Base-by-base conservation (phyloP, 148 eudicot species). In the Rhododendron molle region DNA sequence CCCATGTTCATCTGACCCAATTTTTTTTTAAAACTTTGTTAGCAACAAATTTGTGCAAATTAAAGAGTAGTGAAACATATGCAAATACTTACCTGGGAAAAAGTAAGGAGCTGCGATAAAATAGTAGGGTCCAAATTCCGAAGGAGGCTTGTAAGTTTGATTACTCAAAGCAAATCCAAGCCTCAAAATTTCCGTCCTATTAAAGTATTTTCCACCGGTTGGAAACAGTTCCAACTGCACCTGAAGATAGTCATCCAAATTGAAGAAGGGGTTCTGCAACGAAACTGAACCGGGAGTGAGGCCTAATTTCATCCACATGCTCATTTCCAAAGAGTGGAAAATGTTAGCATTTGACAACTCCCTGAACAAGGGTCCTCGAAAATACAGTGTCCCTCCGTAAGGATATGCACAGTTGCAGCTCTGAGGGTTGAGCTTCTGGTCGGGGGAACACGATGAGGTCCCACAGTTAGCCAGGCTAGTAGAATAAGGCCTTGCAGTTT, bases 371-470 rank as follows among this genome's bases (percentile, higher is more conserved):
- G 99, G 97, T 81, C 91, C 98, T 86, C 96, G 88, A 58, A 96
- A 96, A 86, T 91, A 93, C 81, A 95, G 54, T 60, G 94, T 96
- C 49, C 99, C 99, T 88, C 94, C 91, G n/a, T 91, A 95, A 21
- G 99, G 99, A 82, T 93, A 96, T 38, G 92, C 93, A 87, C 98
- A 96, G 67, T 91, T 92, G 84, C 99, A 96, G 84, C 94, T 96
- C 89, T 92, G 95, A 50, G 99, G 99, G 87, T 88, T 94, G 62
- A 92, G 90, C 81, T 91, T 91, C 85, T 95, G 90, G 36, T 92
- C 95, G 28, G 87, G 83, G 13, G 93, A 65, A 84, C 99, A 96
- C 30, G 85, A 74, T 88, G 93, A 92, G 40, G 84, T 85, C 6
- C 93, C 92, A 81, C 99, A 96, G 54, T 91, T 93, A 18, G 95